A percentile compares a stretch with the other conserved stretches of the same genome.
Evolutionary conservation across 345 rosid genomes (phyloP).

Genomic region (Linum tenue): DNA sequence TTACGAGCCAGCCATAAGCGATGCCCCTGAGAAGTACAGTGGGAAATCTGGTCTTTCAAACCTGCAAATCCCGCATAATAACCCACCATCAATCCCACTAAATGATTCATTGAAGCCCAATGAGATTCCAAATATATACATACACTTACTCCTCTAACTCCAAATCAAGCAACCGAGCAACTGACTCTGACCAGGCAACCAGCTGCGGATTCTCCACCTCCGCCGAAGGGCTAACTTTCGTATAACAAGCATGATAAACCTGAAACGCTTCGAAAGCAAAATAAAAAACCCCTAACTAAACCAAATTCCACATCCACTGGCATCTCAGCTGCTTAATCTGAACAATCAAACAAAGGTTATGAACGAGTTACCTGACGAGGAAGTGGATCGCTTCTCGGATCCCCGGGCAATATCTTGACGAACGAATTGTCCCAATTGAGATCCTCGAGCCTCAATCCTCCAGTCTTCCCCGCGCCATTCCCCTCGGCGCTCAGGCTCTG

Average conservation of each 20-base stretch:
- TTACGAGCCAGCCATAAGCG: slow-evolving; percentile 66
- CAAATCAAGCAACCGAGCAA: slow-evolving; percentile 67
- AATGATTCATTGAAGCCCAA: background rate
- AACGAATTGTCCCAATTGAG: slow-evolving; percentile 90
- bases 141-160: slow-evolving; percentile 78
- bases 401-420: slow-evolving; percentile 78
- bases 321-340: background rate
- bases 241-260: slow-evolving; percentile 86
- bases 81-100: background rate
- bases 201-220: slow-evolving; percentile 85
- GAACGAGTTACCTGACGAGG: slow-evolving; percentile 65
- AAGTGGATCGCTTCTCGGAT: slow-evolving; percentile 47
- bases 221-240: slow-evolving; percentile 80
- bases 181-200: slow-evolving; percentile 90
- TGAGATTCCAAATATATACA: background rate
- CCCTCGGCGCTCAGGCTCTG: slow-evolving; percentile 37
- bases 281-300: background rate
- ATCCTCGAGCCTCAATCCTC: slow-evolving; percentile 48
- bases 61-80: slow-evolving; percentile 34
- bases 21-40: slow-evolving; percentile 61
- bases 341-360: background rate
- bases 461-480: background rate
- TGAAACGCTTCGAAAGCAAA: slow-evolving; percentile 13
- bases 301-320: background rate
- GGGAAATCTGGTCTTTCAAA: slow-evolving; percentile 86